Evolutionary conservation across 371 early-diverging fungal genomes (phyloP).

Genomic region (Racocetra persica): DNA sequence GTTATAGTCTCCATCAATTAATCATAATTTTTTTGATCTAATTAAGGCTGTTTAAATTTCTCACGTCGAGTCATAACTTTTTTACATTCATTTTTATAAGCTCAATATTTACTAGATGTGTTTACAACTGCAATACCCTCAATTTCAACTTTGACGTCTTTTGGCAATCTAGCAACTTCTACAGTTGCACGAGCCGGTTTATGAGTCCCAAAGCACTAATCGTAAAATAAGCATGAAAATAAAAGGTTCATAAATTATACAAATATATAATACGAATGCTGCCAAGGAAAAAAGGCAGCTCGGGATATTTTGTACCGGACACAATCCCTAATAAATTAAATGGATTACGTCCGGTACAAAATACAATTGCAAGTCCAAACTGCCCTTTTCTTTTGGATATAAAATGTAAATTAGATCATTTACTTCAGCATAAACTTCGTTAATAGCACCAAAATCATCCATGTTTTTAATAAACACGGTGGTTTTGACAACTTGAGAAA

Average conservation of each 20-base stretch:
- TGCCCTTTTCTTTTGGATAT: too few relatives aligned
- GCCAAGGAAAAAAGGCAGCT: too few relatives aligned
- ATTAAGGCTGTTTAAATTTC: too few relatives aligned
- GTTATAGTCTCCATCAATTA: too few relatives aligned
- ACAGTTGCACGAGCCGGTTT: constrained; percentile 91
- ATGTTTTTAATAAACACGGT: constrained; percentile 92
- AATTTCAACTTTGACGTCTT: constrained; percentile 90
- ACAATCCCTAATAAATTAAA: background rate
- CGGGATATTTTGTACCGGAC: too few relatives aligned
- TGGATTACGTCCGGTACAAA: background rate
- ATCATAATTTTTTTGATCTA: too few relatives aligned
- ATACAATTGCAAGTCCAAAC: background rate
- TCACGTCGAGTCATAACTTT: too few relatives aligned
- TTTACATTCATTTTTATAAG: too few relatives aligned
- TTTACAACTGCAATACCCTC: constrained; percentile 76
- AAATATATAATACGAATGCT: background rate
- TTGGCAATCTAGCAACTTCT: constrained; percentile 90
- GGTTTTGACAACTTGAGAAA: constrained; percentile 87
- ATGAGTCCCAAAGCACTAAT: constrained; percentile 65
- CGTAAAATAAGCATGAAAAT: background rate
- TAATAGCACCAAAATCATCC: constrained; percentile 89
- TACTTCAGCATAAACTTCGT: constrained; percentile 80
- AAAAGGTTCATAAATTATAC: background rate
- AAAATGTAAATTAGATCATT: constrained; percentile 34
- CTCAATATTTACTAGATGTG: too few relatives aligned